Evolutionary conservation across 306 rosid species (phyloP).

Genomic region (Quercus berberidifolia): DNA sequence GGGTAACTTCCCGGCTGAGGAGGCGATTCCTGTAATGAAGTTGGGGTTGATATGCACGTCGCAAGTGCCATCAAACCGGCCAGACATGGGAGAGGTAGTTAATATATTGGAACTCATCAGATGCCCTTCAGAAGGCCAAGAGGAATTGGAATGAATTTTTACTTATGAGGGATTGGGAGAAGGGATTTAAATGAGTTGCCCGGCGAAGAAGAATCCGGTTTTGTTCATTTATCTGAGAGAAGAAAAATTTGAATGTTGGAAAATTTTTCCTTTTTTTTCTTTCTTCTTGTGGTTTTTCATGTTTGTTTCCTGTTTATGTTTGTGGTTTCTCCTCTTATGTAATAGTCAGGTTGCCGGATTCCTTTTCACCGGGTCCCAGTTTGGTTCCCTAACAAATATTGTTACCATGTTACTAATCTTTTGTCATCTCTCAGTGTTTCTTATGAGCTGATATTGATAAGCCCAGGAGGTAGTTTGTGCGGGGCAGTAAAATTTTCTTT

Average conservation of each 20-base stretch:
- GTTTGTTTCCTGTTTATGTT: slow-evolving; percentile 36
- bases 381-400: slow-evolving; percentile 40
- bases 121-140: slow-evolving; percentile 96
- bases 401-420: slow-evolving; percentile 35
- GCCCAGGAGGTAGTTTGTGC: not conserved
- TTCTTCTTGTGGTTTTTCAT: slow-evolving; percentile 23
- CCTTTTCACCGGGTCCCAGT: slow-evolving; percentile 89
- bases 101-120: slow-evolving; percentile 92
- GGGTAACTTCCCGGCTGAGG: slow-evolving; percentile 87
- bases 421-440: slow-evolving; percentile 22
- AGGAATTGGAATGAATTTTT: slow-evolving; percentile 57
- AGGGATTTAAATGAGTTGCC: slow-evolving; percentile 44
- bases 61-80: slow-evolving; percentile 96
- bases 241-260: slow-evolving; percentile 15
- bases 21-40: slow-evolving; percentile 90
- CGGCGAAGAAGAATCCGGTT: slow-evolving; percentile 99
- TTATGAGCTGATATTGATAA: slow-evolving; percentile 15
- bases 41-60: slow-evolving; percentile 93
- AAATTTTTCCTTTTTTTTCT: slow-evolving; percentile 7
- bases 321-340: slow-evolving; percentile 50
- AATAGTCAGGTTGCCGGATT: slow-evolving; percentile 66
- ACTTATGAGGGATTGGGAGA: slow-evolving; percentile 26
- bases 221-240: slow-evolving; percentile 25
- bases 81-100: slow-evolving; percentile 97
- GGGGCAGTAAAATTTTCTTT: not conserved